Base-by-base conservation (phyloP, 2,329 filamentous ascomycete genomes). In the Pezicula rhizophila region DNA sequence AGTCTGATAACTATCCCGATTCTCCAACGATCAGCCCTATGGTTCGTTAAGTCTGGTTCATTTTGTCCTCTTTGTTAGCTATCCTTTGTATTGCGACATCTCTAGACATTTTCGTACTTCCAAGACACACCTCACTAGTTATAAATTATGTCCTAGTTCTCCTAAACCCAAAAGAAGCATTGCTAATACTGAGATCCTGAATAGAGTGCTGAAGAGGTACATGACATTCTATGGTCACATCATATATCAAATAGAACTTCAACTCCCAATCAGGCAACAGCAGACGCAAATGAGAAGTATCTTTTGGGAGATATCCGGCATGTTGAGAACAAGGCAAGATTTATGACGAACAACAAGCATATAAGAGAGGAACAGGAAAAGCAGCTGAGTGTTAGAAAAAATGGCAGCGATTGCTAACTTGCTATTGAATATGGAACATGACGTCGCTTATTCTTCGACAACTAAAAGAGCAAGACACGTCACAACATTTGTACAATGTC, bases 281-380 rank as follows among this genome's bases (percentile, higher is more conserved):
- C 64, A 20, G 64, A 60, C 0, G 50, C 60, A 10, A 66, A 66
- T 4, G 70, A 74, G 41, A 74, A 74, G 49, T 73, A 71, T 35
- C 60, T 66, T 1, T 52, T 59, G 0, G 64, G 64, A 1, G 71
- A 73, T 39, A 56, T 64, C 0, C 60, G 62, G 0, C 64, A 69
- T 20, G 48, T 67, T 0, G 70, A 73, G 49, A 67, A 69, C 12
- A 74, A 74, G 56, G 67, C 63, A 14, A 58, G 72, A 8, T 57
- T 67, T 1, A 57, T 60, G 0, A 66, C 66, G 0, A 65, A 68
- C 4, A 68, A 69, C 45, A 66, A 66, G 49, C 56, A 61, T 50
- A 51, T 66, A 8, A 46, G 56, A 41, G 58, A 59, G 38, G 63
- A 64, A 46, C 57, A 59, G 39, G 63, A 64, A 40, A 38, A 48